Conservation (phyloP, 371 early-diverging fungal species). For the Rhizoclosmatium hyalinum region DNA sequence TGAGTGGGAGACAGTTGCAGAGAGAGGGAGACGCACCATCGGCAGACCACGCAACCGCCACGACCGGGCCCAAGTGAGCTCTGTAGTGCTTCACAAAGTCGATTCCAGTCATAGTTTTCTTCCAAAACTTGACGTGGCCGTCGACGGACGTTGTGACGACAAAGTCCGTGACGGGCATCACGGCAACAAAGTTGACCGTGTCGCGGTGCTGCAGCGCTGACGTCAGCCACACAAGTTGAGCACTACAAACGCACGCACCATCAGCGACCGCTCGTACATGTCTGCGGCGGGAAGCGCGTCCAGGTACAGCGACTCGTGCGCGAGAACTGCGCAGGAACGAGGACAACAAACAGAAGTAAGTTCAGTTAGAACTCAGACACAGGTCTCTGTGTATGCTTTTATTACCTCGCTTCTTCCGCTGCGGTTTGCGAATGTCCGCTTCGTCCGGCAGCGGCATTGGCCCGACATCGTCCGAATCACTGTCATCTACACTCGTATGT, state of each 20-base stretch:
- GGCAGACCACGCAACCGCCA: conserved; percentile 45
- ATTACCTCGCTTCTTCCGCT: neutral
- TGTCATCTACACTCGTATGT: neutral
- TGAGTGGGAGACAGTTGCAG: conserved; percentile 30
- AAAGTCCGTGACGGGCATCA: conserved; percentile 87
- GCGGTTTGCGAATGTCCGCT: neutral
- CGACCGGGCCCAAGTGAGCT: conserved; percentile 76
- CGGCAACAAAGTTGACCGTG: conserved; percentile 75
- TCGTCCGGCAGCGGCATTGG: conserved; percentile 15
- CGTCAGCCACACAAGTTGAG: too few species aligned
- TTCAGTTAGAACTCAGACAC: neutral
- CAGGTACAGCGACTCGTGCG: conserved; percentile 80
- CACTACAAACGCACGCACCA: conserved; percentile 50
- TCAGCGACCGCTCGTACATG: conserved; percentile 92
- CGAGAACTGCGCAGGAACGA: conserved; percentile 33
- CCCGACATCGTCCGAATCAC: neutral
- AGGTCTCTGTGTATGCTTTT: neutral
- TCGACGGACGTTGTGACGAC: conserved; percentile 92
- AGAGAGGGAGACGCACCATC: conserved; percentile 65
- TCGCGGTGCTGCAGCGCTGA: conserved; percentile 85
- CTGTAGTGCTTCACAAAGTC: conserved; percentile 97
- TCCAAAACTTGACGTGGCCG: conserved; percentile 98
- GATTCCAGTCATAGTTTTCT: conserved; percentile 87
- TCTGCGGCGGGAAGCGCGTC: conserved; percentile 79
- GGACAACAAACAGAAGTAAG: neutral